Evolutionary conservation across 169 alveolate genomes (phyloP), one percentile per base, ranked within the genome.

Genomic region (Plasmodium cynomolgi): DNA sequence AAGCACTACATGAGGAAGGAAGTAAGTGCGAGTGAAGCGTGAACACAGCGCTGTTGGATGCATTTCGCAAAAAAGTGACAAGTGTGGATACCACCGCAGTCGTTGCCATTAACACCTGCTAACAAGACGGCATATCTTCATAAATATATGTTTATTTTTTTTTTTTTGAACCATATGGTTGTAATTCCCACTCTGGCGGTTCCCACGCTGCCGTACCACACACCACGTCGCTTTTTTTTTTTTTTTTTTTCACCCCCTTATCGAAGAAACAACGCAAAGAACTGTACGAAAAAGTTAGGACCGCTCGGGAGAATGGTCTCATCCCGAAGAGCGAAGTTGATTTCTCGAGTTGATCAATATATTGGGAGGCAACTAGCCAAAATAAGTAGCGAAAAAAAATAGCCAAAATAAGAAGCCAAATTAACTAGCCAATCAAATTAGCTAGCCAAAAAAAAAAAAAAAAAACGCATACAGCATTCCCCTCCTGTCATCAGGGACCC

Each of bases 1-100:
- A 91, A 91, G 34, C 95, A 91, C 37, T 91, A 91, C 50, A 50
- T 91, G 73, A 68, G 95, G 75, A 91, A 91, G 75, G 95, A 91
- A 54, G 95, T 91, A 91, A 81, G 79, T 9, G 1, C 81, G 83
- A 81, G 74, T 68, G 37, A 81, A 44, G 83, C 50, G 37, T 29
- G 74, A 77, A 26, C 34, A n/a, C 5, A 31, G 26, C 23, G 39
- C 20, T 50, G 62, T 15, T 50, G 23, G n/a, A 3, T 15, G 62
- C 62, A 50, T 50, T 50, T 23, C 20, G 23, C 20, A 50, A 50
- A 3, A 1, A 15, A 50, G 20, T 50, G 62, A 3, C 8, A 50
- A 50, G 62, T 50, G 62, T 50, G 20, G 1, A 50, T 50, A 23
- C 8, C 62, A 50, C 20, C 8, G 23, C 6, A 13, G 20, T 9